Evolutionary conservation across 345 rosid species (phyloP).

Genomic region (Camelina neglecta): DNA sequence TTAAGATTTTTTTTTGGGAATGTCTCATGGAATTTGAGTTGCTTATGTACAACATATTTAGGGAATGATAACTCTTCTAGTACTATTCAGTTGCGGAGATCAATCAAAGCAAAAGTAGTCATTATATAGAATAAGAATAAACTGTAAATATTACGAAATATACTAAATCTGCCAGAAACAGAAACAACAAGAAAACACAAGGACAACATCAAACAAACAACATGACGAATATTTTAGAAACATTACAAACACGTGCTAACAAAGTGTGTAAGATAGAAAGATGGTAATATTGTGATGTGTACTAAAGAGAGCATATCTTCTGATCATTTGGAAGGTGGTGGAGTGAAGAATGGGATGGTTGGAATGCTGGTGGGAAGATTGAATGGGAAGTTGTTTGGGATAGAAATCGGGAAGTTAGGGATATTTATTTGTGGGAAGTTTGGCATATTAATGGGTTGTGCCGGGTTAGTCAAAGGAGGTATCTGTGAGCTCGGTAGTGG

Average conservation of each 20-base stretch:
- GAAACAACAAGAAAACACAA: constrained; percentile 8
- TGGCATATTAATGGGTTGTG: constrained; percentile 40
- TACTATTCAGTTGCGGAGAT: not conserved
- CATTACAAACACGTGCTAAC: constrained; percentile 33
- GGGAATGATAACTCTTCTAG: not conserved
- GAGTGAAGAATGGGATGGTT: constrained; percentile 40
- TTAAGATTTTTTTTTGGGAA: not conserved
- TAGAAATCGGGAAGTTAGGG: constrained; percentile 38
- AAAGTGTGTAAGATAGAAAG: constrained; percentile 2
- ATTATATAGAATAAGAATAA: no score
- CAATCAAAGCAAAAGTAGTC: no score
- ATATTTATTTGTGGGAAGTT: constrained; percentile 43
- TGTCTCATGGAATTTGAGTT: not conserved
- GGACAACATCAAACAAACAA: constrained; percentile 17
- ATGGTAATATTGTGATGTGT: not conserved
- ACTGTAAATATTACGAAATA: constrained; percentile 5
- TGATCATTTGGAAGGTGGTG: constrained; percentile 45
- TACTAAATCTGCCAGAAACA: constrained; percentile 1
- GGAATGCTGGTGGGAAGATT: constrained; percentile 41
- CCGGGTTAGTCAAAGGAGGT: constrained; percentile 41
- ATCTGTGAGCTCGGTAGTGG: constrained; percentile 27
- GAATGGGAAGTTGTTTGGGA: constrained; percentile 44
- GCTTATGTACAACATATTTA: not conserved
- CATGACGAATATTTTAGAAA: constrained; percentile 1
- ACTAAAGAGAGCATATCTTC: constrained; percentile 26